Evolutionary conservation across 2,329 filamentous ascomycete genomes (phyloP), one percentile per base, ranked within the genome.

Genomic region (Fusarium udum): DNA sequence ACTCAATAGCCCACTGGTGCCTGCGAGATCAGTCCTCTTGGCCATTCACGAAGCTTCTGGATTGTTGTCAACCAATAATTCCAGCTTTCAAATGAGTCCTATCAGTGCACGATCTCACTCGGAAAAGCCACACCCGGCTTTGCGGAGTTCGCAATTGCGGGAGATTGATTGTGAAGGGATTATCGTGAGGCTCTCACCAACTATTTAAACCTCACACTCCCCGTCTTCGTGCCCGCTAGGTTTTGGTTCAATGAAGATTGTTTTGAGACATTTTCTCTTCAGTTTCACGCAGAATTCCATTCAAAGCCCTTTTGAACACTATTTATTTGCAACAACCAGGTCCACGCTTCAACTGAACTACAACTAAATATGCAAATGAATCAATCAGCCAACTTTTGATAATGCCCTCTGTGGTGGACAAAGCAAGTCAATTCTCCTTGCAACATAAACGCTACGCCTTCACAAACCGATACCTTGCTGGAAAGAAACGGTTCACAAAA

Each of bases 401-500:
- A 72, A 78, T 78, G 76, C 76, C 76, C 71, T 77, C 76, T 52
- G 76, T 77, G 72, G 73, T 63, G 72, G 76, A 78, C 67, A 78
- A 78, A 71, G 76, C 75, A 65, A 76, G 67, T 55, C 67, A 70
- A 58, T 77, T 74, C 60, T 77, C 75, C 67, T 72, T 65, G 51
- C 62, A 58, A 58, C 67, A 61, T 45, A 69, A 58, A 24, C 72
- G 43, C 67, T 32, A 31, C 65, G 52, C 43, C 46, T 45, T 63
- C 28, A 28, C 51, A 56, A 45, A 56, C 18, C 37, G 24, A 55
- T 69, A 65, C 36, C 61, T 46, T 20, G 51, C 67, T 51, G 52
- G 24, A 61, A 70, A 57, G 32, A 62, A 59, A 32, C 64, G 52
- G 36, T 28, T 76, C 12, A 58, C 52, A 22, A 70, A 67, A 31